Evolutionary conservation across 345 rosid species (phyloP), one percentile per base, ranked within the genome.

Genomic region (Theobroma cacao): DNA sequence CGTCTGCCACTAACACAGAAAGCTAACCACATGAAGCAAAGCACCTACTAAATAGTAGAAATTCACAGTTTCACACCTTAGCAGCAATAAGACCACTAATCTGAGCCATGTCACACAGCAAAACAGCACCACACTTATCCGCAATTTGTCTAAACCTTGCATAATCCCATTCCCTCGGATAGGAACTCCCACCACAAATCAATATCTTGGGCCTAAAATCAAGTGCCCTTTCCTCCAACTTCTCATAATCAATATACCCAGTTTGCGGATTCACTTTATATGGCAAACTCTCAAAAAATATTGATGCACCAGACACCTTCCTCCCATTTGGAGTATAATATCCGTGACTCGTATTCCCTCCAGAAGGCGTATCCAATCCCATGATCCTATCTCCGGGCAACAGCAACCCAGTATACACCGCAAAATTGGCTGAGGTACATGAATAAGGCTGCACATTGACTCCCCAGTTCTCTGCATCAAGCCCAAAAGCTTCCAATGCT

Each of bases 101-200:
- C 63, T 94, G 95, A 22, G 95, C 95, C 97, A 94, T 92, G 78
- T 91, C 94, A 82, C 93, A 91, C 86, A 92, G 68, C 67, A 91
- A 67, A 45, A 89, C 90, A 41, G 95, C 90, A 11, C 97, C 94
- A 72, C 91, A 89, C 82, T 84, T 91, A 75, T 94, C 97, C 0
- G 94, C 97, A 85, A 90, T 85, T 82, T 81, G 90, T 83, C 91
- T 91, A 86, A 94, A 89, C 90, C 94, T 88, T 58, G 90, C 87
- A 72, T 90, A 88, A 45, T 91, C 93, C 93, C 91, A 92, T 45
- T 92, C 97, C 64, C 98, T 89, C 0, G 97, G 97, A 74, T 92
- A 93, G 0, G 98, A 90, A 78, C 98, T 93, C 66, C 98, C 98
- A 26, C 98, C 98, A 80, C 95, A 91, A 80, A 94, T 94, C 73